phyloP scores from a whole-genome alignment of 176 grass and related monocot species.

The Oryza glumipatula region DNA sequence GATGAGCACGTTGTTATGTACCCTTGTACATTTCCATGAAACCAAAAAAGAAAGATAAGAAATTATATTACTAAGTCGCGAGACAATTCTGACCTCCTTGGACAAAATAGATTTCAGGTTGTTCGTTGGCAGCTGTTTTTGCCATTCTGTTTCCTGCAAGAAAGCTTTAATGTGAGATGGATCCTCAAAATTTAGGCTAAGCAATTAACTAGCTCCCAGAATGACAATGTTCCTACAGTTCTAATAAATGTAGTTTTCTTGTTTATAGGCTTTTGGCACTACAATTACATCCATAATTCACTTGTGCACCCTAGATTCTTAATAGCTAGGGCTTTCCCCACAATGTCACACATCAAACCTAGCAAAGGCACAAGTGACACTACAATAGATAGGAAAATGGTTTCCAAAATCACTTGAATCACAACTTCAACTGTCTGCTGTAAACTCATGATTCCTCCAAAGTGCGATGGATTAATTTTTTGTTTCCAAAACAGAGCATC shows the following conservation, averaged over 20 bases:
- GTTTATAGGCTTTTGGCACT: background rate
- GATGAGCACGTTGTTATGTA: background rate
- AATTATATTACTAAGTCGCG: background rate
- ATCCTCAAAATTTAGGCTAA: slow-evolving; percentile 16
- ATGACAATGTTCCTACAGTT: background rate
- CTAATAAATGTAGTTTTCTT: background rate
- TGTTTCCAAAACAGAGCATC: background rate
- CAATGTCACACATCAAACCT: background rate
- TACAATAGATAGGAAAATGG: background rate
- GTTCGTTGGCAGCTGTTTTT: slow-evolving; percentile 56
- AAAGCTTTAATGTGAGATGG: slow-evolving; percentile 33
- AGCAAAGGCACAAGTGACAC: background rate
- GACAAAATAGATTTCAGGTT: slow-evolving; percentile 84
- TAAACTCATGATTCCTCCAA: background rate
- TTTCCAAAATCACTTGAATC: slow-evolving; percentile 16
- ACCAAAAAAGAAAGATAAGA: slow-evolving; percentile 8
- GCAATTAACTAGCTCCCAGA: slow-evolving; percentile 5
- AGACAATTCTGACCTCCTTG: slow-evolving; percentile 68
- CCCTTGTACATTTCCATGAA: background rate
- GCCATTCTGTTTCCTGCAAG: slow-evolving; percentile 62
- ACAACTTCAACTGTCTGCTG: background rate
- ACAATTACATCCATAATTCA: background rate
- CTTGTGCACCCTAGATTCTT: background rate
- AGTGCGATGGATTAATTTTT: background rate
- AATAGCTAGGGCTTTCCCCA: background rate